Evolutionary conservation across 2,329 filamentous ascomycete species (phyloP).

Genomic region (Knoxdaviesia proteae): DNA sequence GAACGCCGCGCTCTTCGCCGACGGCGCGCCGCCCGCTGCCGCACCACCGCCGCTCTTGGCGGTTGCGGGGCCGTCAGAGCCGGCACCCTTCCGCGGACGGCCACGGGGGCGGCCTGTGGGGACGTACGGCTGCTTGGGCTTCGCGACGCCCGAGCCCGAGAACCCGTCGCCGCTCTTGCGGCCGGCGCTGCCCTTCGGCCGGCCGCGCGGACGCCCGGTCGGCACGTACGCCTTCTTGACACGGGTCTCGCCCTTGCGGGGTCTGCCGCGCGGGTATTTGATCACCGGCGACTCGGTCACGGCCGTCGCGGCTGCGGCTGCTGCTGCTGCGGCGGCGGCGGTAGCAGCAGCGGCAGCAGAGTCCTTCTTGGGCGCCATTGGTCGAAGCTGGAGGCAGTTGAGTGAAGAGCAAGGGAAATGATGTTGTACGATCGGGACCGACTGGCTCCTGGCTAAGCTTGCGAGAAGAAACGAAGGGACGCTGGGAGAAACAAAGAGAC

Average conservation of each 20-base stretch:
- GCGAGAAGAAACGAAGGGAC: too few relatives aligned
- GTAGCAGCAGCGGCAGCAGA: slow-evolving; percentile 5
- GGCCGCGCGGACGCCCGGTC: slow-evolving; percentile 20
- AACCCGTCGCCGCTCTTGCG: slow-evolving; percentile 6
- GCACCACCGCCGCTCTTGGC: not conserved
- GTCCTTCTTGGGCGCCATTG: slow-evolving; percentile 1
- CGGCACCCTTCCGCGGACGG: slow-evolving; percentile 20
- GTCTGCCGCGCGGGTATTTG: slow-evolving; percentile 15
- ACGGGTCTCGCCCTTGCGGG: slow-evolving; percentile 19
- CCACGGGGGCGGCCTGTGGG: slow-evolving; percentile 25
- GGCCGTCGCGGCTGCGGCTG: too few relatives aligned
- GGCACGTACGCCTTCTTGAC: slow-evolving; percentile 16
- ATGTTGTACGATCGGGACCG: too few relatives aligned
- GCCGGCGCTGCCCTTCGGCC: slow-evolving; percentile 16
- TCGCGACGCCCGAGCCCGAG: slow-evolving; percentile 12
- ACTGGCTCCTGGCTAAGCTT: too few relatives aligned
- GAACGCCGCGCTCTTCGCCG: slow-evolving; percentile 3
- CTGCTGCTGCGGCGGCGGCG: too few relatives aligned
- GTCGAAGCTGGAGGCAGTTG: too few relatives aligned
- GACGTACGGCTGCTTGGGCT: slow-evolving; percentile 11
- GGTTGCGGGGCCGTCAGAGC: too few relatives aligned
- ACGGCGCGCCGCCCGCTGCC: not conserved
- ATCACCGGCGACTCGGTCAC: too few relatives aligned
- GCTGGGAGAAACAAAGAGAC: too few relatives aligned
- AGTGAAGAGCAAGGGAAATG: too few relatives aligned